phyloP scores from a whole-genome alignment of 208 protist genomes.

The Leishmania arabica region DNA sequence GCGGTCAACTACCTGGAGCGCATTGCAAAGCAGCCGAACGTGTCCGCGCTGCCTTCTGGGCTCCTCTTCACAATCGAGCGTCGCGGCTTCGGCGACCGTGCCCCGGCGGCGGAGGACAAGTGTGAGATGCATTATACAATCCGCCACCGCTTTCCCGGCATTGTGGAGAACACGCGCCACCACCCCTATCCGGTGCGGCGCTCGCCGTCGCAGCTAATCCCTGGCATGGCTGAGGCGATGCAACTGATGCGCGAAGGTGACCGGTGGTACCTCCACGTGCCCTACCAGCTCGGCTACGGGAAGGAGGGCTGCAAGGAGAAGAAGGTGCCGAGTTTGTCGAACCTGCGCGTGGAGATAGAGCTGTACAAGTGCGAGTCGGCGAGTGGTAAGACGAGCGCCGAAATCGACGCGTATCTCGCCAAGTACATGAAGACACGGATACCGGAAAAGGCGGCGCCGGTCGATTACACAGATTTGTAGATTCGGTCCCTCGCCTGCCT shows the following conservation, averaged over 20 bases:
- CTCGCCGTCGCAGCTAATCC: constrained; percentile 52
- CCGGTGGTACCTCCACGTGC: constrained; percentile 72
- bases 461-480: constrained; percentile 49
- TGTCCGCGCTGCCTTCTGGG: constrained; percentile 73
- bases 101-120: constrained; percentile 45
- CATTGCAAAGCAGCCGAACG: constrained; percentile 38
- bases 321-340: constrained; percentile 45
- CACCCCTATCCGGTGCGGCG: constrained; percentile 59
- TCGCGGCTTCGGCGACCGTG: constrained; percentile 51
- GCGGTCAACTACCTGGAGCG: constrained; percentile 49
- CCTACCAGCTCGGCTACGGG: constrained; percentile 77
- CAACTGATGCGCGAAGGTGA: constrained; percentile 90
- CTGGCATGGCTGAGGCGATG: constrained; percentile 72
- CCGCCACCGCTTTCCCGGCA: constrained; percentile 45
- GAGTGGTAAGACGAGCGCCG: constrained; percentile 47
- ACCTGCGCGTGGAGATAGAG: constrained; percentile 71
- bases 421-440: constrained; percentile 46
- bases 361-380: constrained; percentile 49
- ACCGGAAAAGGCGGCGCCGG: constrained; percentile 27
- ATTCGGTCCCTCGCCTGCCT: not conserved
- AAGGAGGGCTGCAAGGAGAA: constrained; percentile 34
- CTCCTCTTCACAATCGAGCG: constrained; percentile 60
- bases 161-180: constrained; percentile 62
- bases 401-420: constrained; percentile 64
- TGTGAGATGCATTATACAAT: constrained; percentile 81